Percentiles rank a stretch among this genome's conserved stretches.
phyloP scores from a whole-genome alignment of 495 filamentous ascomycete species.

The Penicillium desertorum region DNA sequence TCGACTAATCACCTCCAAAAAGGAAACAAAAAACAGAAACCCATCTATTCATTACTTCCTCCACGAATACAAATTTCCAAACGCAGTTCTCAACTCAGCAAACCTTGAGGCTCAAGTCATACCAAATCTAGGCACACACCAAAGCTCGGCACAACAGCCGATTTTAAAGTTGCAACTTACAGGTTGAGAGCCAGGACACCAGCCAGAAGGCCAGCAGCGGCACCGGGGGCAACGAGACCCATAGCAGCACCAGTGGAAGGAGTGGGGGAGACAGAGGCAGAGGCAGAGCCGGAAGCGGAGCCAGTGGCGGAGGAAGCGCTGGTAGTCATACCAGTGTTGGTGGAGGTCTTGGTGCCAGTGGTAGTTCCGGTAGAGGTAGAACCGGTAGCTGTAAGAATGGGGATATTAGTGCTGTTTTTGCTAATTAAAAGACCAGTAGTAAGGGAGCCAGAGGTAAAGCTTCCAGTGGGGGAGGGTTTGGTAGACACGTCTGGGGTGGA shows the following conservation, averaged over 20 bases:
- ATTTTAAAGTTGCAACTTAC: conserved; percentile 12
- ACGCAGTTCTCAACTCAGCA: not conserved
- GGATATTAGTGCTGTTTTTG: not conserved
- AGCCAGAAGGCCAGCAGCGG: conserved; percentile 20
- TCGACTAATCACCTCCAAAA: not conserved
- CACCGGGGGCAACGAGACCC: conserved; percentile 27
- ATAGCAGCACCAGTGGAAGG: conserved; percentile 18
- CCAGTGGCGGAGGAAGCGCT: conserved; percentile 11
- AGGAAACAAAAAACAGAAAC: not conserved
- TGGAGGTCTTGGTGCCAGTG: conserved; percentile 9
- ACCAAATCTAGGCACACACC: not conserved
- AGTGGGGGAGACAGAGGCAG: conserved; percentile 17
- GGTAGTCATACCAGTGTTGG: conserved; percentile 12
- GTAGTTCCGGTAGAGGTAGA: conserved; percentile 3
- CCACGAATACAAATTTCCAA: not conserved
- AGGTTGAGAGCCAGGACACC: conserved; percentile 24
- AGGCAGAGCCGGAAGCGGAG: conserved; percentile 11
- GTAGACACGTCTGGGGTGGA: not conserved
- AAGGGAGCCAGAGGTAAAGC: not conserved
- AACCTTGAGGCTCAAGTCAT: not conserved
- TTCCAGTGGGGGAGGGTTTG: not conserved
- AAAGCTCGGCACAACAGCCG: not conserved
- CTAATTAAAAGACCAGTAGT: not conserved
- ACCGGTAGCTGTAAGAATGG: not conserved
- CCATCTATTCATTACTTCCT: conserved; percentile 3